Base-by-base conservation (phyloP, 306 rosid species). In the Rubus parviflorus region DNA sequence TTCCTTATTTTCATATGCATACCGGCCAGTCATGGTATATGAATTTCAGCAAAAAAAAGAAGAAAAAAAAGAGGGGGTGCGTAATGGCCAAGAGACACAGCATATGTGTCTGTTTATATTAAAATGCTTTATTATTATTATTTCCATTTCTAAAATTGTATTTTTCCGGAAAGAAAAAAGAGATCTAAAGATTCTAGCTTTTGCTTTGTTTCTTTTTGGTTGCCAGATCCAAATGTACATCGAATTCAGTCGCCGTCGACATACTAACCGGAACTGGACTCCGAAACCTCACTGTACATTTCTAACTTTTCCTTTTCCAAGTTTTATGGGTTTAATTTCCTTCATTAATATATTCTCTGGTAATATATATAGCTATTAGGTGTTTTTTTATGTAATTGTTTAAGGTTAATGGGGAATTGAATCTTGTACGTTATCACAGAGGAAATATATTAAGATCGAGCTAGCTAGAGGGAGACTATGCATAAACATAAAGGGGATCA, bases 141-240 rank as follows among this genome's bases (percentile, higher is more conserved):
- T 30, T 30, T 58, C 11, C 17, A 61, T 61, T 61, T 61, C 67
- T 30, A 61, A 30, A 5, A 0, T 30, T 30, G 2, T 13, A 4
- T 23, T 58, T 9, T 57, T 60, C 6, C 15, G 23, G 19, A 65
- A 19, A 9, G 14, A 8, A 45, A 17, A 64, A 38, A 19, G 3
- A 40, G 16, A 71, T 51, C 58, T 40, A 8, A 51, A 51, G 16
- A 0, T 71, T 35, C 66, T 30, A 30, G 35, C 30, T 30, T 61
- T 30, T 38, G 40, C 19, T 35, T 13, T 7, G 37, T 41, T 43
- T 6, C 53, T 14, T 17, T 12, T 67, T 22, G 19, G 8, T 68
- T 40, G 67, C 52, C 67, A 20, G 49, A 41, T 73, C 77, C 67
- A 73, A 12, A 54, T 40, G 52, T 41, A 56, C 76, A 25, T 56